Percentiles rank a stretch among this genome's conserved stretches.
Evolutionary conservation across 2,329 filamentous ascomycete genomes (phyloP).

Genomic region (Cercospora sesami): DNA sequence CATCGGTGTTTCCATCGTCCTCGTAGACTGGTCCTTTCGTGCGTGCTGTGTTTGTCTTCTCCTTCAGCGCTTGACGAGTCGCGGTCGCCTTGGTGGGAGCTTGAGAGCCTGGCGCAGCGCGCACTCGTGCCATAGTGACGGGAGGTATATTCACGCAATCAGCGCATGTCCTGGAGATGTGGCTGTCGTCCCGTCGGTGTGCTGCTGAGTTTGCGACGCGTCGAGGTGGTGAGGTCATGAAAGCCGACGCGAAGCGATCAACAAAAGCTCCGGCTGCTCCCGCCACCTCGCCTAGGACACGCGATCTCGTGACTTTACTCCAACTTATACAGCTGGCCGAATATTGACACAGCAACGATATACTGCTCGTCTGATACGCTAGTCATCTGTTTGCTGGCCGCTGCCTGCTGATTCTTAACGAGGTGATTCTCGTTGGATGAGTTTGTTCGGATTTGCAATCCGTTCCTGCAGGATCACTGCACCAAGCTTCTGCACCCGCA

Average conservation of each 20-base stretch:
- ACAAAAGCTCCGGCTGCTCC: constrained; percentile 9
- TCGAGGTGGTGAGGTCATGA: constrained; percentile 15
- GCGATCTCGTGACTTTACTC: background rate
- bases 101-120: constrained; percentile 29
- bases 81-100: constrained; percentile 20
- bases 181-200: background rate
- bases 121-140: constrained; percentile 32
- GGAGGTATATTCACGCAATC: background rate
- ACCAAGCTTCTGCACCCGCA: constrained; percentile 2
- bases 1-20: constrained; percentile 32
- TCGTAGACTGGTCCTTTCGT: constrained; percentile 28
- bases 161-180: constrained; percentile 11
- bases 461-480: constrained; percentile 13
- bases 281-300: background rate
- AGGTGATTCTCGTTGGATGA: constrained; percentile 16
- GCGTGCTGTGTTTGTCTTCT: constrained; percentile 36
- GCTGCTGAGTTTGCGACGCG: constrained; percentile 4
- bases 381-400: background rate
- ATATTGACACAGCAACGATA: background rate
- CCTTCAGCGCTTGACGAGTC: constrained; percentile 31
- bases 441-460: constrained; percentile 13
- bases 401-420: background rate
- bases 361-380: background rate
- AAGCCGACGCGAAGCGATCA: constrained; percentile 15
- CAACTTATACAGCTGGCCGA: background rate